These are phyloP conservation scores for Pythium inflatum DNA, from an alignment of 352 stramenopile species.

Conservation along the genomic window DNA sequence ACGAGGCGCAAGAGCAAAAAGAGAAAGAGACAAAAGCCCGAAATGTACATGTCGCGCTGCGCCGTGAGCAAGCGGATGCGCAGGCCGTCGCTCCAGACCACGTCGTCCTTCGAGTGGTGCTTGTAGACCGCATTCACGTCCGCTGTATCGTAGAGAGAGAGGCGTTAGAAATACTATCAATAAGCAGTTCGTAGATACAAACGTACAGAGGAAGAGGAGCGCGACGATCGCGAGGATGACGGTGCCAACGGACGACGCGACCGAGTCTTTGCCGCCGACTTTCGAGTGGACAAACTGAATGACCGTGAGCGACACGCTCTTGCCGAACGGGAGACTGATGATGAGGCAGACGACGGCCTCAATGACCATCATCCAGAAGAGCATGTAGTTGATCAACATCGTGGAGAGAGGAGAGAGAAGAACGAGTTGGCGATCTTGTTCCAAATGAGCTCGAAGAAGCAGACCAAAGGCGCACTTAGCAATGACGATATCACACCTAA, in stretches of 20 bases:
- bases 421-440: not conserved
- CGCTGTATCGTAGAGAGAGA: too few relatives aligned
- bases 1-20: conserved; percentile 81
- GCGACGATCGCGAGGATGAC: conserved; percentile 64
- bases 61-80: conserved; percentile 79
- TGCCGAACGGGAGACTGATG: conserved; percentile 62
- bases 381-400: conserved; percentile 67
- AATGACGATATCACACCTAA: too few relatives aligned
- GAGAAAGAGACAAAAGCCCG: conserved; percentile 83
- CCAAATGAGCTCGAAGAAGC: conserved; percentile 6
- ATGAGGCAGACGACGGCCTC: conserved; percentile 56
- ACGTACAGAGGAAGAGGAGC: conserved; percentile 81
- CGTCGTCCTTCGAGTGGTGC: conserved; percentile 59
- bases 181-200: too few relatives aligned
- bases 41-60: conserved; percentile 89
- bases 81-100: conserved; percentile 69
- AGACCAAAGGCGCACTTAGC: too few relatives aligned
- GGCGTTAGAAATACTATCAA: too few relatives aligned
- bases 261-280: conserved; percentile 53
- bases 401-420: not conserved
- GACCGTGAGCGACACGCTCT: conserved; percentile 53
- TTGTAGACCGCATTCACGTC: conserved; percentile 78
- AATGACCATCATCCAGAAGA: conserved; percentile 61
- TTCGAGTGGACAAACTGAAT: conserved; percentile 61
- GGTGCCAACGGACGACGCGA: conserved; percentile 44